Evolutionary conservation across 148 eudicot species (phyloP), one percentile per base, ranked within the genome.

Genomic region (Nyssa sinensis): DNA sequence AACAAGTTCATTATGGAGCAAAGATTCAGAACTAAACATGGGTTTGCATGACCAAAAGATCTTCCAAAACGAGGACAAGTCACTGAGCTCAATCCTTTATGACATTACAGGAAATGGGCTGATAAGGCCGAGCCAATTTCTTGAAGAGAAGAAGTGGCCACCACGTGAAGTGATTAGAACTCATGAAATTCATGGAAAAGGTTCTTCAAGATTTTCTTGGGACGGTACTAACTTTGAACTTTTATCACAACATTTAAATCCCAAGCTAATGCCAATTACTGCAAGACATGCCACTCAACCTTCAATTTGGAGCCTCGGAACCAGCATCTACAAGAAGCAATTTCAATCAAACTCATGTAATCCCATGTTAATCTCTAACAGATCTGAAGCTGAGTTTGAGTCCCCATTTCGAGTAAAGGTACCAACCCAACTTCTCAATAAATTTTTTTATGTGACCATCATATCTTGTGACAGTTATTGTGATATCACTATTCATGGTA

Each of bases 111-210:
- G 62, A 33, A 66, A 29, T 69, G 65, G 74, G 3, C 81, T 84
- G 0, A 49, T 73, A 23, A 78, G 80, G 34, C 70, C 74, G 13
- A 74, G 63, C 69, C 79, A 34, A n/a, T 69, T 74, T 70, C 76
- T 74, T 21, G 84, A 77, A 78, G 84, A 74, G 10, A 79, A 74
- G 64, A 81, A 74, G 69, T 79, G 86, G 86, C 77, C 82, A 7
- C 64, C 75, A 16, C 71, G 55, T 5, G 75, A 79, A 44, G 12
- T 58, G 2, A 72, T 58, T 10, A 34, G 12, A 30, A 49, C 53
- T 55, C 33, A 37, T 57, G 74, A 31, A 75, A 72, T 33, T 51
- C 28, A 31, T 34, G 80, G 55, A 10, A 55, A 75, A 59, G 64
- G 68, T 29, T 19, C 60, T 21, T 67, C 2, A 3, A 73, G 47